Conservation (phyloP, 202 grass and related monocot species). For the Panicum virgatum region DNA sequence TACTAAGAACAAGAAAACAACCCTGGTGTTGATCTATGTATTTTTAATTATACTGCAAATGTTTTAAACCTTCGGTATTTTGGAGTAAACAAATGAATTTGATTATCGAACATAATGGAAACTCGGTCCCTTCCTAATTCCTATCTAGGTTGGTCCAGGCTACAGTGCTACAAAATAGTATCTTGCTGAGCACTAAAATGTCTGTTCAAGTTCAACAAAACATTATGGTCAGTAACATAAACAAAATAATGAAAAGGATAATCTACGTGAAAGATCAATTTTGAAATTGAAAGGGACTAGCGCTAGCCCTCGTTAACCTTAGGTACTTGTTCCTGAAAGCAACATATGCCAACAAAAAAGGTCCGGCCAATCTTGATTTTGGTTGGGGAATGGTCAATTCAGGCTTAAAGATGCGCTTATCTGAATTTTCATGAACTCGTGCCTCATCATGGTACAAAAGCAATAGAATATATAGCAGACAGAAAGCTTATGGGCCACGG, state of each 20-base stretch:
- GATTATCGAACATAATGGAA: not conserved
- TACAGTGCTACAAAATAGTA: not conserved
- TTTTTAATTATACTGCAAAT: not conserved
- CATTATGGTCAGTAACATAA: not conserved
- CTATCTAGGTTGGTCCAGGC: not conserved
- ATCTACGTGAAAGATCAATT: not conserved
- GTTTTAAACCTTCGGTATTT: not conserved
- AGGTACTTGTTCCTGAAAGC: conserved; percentile 25
- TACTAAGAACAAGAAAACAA: not conserved
- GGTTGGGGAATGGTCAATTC: not conserved
- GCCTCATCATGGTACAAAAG: not conserved
- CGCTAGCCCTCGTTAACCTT: not conserved
- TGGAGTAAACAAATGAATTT: not conserved
- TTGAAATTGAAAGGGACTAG: not conserved
- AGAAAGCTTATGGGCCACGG: conserved; percentile 8
- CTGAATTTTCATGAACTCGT: not conserved
- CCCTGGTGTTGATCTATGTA: not conserved
- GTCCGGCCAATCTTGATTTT: conserved; percentile 15
- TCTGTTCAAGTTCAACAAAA: not conserved
- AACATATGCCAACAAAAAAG: conserved; percentile 13
- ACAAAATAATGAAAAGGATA: conserved; percentile 6
- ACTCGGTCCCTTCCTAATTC: not conserved
- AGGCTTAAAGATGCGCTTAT: conserved; percentile 14
- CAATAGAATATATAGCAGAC: not conserved
- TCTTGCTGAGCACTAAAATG: not conserved